Evolutionary conservation across 2,329 filamentous ascomycete species (phyloP), one percentile per base, ranked within the genome.

Genomic region (Fusarium beomiforme): DNA sequence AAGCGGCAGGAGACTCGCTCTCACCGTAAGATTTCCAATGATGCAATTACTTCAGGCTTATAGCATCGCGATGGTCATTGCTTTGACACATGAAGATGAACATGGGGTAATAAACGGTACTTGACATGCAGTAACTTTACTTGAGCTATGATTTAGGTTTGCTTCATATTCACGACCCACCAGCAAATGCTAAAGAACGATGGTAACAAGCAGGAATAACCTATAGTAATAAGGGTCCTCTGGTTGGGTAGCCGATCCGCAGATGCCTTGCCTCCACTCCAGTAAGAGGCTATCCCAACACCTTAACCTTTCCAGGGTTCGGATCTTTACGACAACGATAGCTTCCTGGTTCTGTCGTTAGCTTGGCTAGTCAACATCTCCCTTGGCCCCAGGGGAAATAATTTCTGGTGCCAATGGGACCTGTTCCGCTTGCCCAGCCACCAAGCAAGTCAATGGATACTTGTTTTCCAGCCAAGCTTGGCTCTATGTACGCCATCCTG

Each of bases 151-250:
- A 19, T 21, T 47, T n/a, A n/a, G n/a, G n/a, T n/a, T 42, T 58
- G 60, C 49, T 57, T 64, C 24, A n/a, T 23, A 26, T 46, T 33
- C 62, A 47, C 21, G 62, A 34, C 39, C 63, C 61, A 47, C 50
- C 33, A 44, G 34, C 26, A 44, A 49, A 29, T 39, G 31, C 44
- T 34, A 29, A 39, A 23, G 36, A 51, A 24, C 43, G 36, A 42
- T 37, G 31, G 33, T 56, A 59, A 67, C 51, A 64, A 51, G 43
- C 42, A 61, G 23, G 62, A 64, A 63, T 65, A 69, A 64, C 53
- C 49, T 39, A 29, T 71, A 24, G 71, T 70, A 75, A 73, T 75
- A 73, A 64, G 67, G 65, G 67, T 66, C 64, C 62, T 75, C 65
- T 71, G 67, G 69, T 76, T 76, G 71, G 73, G 50, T 61, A 67